phyloP scores from a whole-genome alignment of 2,329 filamentous ascomycete species.

The Zopfia rhizophila region DNA sequence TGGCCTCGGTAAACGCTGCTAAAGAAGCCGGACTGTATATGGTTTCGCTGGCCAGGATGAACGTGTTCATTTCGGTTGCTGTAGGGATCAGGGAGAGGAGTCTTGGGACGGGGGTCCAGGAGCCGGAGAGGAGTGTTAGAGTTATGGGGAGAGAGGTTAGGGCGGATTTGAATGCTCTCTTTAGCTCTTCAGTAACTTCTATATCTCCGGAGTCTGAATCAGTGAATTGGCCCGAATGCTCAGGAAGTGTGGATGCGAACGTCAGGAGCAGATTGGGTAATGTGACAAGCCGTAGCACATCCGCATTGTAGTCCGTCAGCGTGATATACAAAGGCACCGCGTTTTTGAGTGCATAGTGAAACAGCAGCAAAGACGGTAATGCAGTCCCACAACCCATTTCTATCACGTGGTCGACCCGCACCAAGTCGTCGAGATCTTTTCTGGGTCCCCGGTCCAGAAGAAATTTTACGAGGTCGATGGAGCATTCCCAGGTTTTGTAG shows the following conservation, averaged over 20 bases:
- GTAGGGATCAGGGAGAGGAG: conserved; percentile 69
- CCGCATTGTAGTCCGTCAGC: conserved; percentile 82
- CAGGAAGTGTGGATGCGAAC: conserved; percentile 59
- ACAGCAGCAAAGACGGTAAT: conserved; percentile 76
- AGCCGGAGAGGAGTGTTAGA: conserved; percentile 77
- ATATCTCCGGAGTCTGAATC: conserved; percentile 71
- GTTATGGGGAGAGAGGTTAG: conserved; percentile 64
- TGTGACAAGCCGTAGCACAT: conserved; percentile 80
- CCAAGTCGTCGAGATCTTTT: conserved; percentile 61
- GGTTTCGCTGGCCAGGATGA: conserved; percentile 79
- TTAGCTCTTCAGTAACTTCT: conserved; percentile 68
- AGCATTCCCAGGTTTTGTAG: conserved; percentile 92
- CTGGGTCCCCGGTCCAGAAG: conserved; percentile 60
- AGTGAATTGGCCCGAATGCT: conserved; percentile 13
- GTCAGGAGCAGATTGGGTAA: conserved; percentile 80
- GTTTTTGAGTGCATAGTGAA: conserved; percentile 67
- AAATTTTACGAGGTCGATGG: conserved; percentile 79
- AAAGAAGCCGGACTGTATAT: conserved; percentile 83
- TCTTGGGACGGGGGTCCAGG: conserved; percentile 68
- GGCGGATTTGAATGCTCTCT: conserved; percentile 67
- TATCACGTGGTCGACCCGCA: conserved; percentile 60
- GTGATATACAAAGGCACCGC: conserved; percentile 68
- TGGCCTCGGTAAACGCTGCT: conserved; percentile 72
- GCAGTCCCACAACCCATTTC: conserved; percentile 83
- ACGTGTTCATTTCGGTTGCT: conserved; percentile 51